Base-by-base conservation (phyloP, 2,329 filamentous ascomycete species). In the Colletotrichum sp. region DNA sequence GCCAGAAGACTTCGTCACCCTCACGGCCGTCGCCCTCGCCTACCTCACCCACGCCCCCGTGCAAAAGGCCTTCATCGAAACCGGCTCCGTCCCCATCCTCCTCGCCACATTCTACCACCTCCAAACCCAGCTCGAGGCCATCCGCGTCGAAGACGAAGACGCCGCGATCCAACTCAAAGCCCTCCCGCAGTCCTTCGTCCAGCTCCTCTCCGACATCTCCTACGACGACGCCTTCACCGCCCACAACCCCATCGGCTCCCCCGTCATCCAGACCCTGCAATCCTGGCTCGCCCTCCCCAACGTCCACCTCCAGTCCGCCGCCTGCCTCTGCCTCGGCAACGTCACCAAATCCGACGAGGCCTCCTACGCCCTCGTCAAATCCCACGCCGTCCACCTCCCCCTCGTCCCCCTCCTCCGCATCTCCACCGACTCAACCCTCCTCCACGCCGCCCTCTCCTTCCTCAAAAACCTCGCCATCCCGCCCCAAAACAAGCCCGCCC, bases 381-480 rank as follows among this genome's bases (percentile, higher is more conserved):
- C 76, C 5, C 80, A 86, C 24, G 73, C 84, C 2, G 85, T 85
- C 6, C 85, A 87, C 72, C 79, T 86, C 9, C 86, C 88, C 1
- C 83, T 93, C 3, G 80, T 88, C 62, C 78, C 82, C 10, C 80
- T 88, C 55, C 77, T 87, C 48, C 76, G 80, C 2, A 79, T 85
- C 34, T 78, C 82, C 2, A 81, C 79, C 9, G 86, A 89, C 76
- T 81, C 87, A 1, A 90, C 92, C 76, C 87, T 92, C 18, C 84
- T 91, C 1, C 91, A 93, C 79, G 87, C 90, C 2, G 84, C 86
- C 3, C 84, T 93, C 21, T 89, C 90, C 9, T 92, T 93, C 79
- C 87, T 93, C 75, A 93, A 92, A 82, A 93, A 93, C 80, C 88
- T 93, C 10, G 90, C 91, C 30, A 91, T 93, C 66, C 90, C 91